Evolutionary conservation across 148 eudicot species (phyloP), one percentile per base, ranked within the genome.

Genomic region (Camellia japonica): DNA sequence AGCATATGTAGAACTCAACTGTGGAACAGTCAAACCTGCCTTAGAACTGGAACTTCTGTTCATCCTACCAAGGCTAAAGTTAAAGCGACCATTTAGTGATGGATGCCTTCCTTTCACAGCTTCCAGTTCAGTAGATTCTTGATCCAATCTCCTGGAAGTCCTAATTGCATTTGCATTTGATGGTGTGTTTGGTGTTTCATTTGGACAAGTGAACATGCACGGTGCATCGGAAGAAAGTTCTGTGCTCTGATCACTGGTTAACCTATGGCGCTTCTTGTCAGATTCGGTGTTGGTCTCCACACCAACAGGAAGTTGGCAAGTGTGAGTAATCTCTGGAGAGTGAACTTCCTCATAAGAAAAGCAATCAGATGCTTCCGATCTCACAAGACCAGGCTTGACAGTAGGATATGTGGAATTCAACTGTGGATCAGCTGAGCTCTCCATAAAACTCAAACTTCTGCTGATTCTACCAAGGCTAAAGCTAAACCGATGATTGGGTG

Each of bases 361-460:
- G 38, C 38, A 30, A 30, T 30, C 38, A 78, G 84, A 79, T 67
- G 54, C 47, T 69, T 78, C 86, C 14, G 89, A 80, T 61, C 73
- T 83, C 59, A 80, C 88, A 59, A 87, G 86, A 74, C 88, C 92
- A 38, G 93, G 87, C 80, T 86, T 87, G 71, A 79, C 62, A 12
- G 81, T 62, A 18, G 65, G 75, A 87, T 85, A 78, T 41, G 81
- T 71, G 20, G 87, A 83, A 61, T 59, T 85, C 61, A 83, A 65
- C 55, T 80, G 87, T 68, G 90, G 86, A 75, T 80, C 79, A 60
- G 51, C 68, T 16, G 88, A 84, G 38, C 87, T 79, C 59, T 94
- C 97, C 86, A 84, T 94, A 67, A 88, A 90, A 85, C 95, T 93
- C 71, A 87, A 82, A 84, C 94, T 93, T 89, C 83, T 91, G 42